These are phyloP conservation scores for Talaromyces albobiverticillius DNA, from an alignment of 2,329 filamentous ascomycete genomes.

Conservation along the genomic window DNA sequence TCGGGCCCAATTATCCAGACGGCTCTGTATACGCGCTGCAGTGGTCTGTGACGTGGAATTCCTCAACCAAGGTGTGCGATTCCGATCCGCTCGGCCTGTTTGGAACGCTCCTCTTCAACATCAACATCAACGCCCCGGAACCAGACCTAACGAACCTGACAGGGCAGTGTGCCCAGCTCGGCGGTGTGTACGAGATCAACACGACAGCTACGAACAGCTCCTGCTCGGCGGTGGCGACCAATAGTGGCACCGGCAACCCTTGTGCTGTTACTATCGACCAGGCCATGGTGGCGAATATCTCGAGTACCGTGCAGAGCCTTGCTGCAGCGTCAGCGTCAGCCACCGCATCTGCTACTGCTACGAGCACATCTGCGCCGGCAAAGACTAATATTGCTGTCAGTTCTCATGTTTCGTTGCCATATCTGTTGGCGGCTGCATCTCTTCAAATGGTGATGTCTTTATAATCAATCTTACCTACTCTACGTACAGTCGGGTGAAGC, in stretches of 20 bases:
- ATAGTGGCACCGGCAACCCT: background rate
- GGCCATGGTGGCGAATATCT: conserved; percentile 1
- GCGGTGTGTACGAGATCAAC: conserved; percentile 2
- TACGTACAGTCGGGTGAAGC: too few relatives aligned
- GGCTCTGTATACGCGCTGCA: conserved; percentile 9
- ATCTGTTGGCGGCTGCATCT: background rate
- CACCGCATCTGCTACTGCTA: background rate
- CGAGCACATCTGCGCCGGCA: background rate
- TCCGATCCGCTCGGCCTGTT: background rate
- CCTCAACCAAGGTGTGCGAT: background rate
- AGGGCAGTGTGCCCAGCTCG: conserved; percentile 4
- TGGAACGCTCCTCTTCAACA: conserved; percentile 5
- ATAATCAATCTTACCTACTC: too few relatives aligned
- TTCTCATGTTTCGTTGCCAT: background rate
- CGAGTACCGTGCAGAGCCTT: conserved; percentile 1
- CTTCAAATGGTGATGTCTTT: background rate
- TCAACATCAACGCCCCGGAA: conserved; percentile 2
- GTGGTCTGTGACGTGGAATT: conserved; percentile 1
- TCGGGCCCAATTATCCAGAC: background rate
- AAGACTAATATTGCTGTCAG: background rate
- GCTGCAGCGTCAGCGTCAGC: conserved; percentile 4
- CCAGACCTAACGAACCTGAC: background rate
- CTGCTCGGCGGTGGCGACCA: conserved; percentile 4
- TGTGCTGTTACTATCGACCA: background rate
- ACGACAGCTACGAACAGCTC: background rate